phyloP scores from a whole-genome alignment of 805 yeast species.

The Ogataea polymorpha region DNA sequence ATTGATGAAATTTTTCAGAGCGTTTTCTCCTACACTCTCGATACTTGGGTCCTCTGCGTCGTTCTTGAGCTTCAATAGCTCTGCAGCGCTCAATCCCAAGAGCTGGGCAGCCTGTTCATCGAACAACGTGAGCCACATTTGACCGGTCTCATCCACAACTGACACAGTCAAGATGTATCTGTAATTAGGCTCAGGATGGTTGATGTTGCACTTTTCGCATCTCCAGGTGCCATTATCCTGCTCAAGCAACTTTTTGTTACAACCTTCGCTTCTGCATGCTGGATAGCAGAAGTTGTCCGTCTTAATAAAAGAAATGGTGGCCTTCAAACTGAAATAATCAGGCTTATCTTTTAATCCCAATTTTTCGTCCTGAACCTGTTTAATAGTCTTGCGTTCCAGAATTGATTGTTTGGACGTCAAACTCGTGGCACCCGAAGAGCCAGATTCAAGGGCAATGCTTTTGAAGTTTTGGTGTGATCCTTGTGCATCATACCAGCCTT shows the following conservation, averaged over 20 bases:
- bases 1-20: conserved; percentile 26
- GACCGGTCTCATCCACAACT: conserved; percentile 78
- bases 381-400: conserved; percentile 61
- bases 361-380: conserved; percentile 60
- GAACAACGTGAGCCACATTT: conserved; percentile 81
- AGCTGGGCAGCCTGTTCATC: conserved; percentile 77
- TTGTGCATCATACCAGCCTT: conserved; percentile 91
- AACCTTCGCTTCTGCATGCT: conserved; percentile 73
- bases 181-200: conserved; percentile 65
- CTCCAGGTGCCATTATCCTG: conserved; percentile 77
- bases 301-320: conserved; percentile 66
- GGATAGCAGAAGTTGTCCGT: conserved; percentile 84
- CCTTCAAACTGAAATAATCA: conserved; percentile 75
- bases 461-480: conserved; percentile 65
- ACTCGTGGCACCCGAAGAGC: conserved; percentile 32
- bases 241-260: conserved; percentile 82
- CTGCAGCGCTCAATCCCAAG: conserved; percentile 60
- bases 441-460: conserved; percentile 53
- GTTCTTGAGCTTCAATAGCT: conserved; percentile 46
- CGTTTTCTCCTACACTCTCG: conserved; percentile 45
- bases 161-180: conserved; percentile 77
- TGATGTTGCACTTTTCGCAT: conserved; percentile 86
- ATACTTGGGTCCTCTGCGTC: conserved; percentile 36
- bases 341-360: conserved; percentile 75
- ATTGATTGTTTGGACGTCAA: conserved; percentile 40